Percentiles rank a stretch among this genome's conserved stretches.
These are phyloP conservation scores for Calvatia gigantea DNA, from an alignment of 768 basidiomycete genomes.

Conservation along the genomic window DNA sequence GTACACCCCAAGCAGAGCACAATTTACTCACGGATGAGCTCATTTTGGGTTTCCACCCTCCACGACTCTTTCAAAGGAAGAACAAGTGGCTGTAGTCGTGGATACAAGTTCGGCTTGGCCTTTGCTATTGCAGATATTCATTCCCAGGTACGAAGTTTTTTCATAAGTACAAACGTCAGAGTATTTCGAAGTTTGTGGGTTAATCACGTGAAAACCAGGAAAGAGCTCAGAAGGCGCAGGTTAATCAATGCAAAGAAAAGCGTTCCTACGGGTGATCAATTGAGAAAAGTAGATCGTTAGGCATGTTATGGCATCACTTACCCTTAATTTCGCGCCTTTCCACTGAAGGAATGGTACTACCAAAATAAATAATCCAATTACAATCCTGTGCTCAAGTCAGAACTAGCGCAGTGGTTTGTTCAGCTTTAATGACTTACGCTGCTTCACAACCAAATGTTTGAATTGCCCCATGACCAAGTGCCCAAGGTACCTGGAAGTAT, in stretches of 20 bases:
- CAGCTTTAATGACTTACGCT: slow-evolving; percentile 33
- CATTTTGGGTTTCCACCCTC: no score
- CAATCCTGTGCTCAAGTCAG: background rate
- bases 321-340: background rate
- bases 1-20: no score
- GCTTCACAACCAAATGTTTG: slow-evolving; percentile 55
- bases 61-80: no score
- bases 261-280: background rate
- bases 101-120: no score
- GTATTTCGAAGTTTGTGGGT: no score
- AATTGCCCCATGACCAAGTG: slow-evolving; percentile 44
- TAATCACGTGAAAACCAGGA: no score
- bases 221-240: background rate
- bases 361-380: background rate
- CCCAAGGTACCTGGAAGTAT: slow-evolving; percentile 59
- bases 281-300: background rate
- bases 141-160: no score
- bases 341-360: background rate
- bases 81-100: no score
- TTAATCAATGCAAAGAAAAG: background rate
- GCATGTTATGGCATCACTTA: background rate
- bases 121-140: no score
- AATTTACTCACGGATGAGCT: no score
- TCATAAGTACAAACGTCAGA: no score
- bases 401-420: background rate